Percentiles rank a stretch among this genome's conserved stretches.
phyloP scores from a whole-genome alignment of 2,329 filamentous ascomycete species.

The Drechmeria coniospora region DNA sequence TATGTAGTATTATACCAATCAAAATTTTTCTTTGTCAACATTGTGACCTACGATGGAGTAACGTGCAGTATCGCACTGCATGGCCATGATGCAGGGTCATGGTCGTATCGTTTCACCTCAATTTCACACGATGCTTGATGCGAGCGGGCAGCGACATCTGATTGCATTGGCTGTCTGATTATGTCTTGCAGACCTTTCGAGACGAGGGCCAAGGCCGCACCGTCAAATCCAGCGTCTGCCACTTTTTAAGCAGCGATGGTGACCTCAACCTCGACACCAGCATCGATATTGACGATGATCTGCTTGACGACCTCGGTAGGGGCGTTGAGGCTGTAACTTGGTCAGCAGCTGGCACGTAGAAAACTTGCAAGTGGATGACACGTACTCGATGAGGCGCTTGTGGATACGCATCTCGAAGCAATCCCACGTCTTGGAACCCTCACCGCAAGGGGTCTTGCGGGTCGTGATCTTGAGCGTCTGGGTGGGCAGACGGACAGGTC shows the following conservation, averaged over 20 bases:
- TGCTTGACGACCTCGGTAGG: constrained; percentile 96
- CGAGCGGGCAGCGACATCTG: too few relatives aligned
- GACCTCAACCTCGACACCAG: constrained; percentile 84
- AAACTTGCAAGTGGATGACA: constrained; percentile 9
- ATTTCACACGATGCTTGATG: too few relatives aligned
- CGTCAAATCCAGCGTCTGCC: neutral
- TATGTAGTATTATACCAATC: too few relatives aligned
- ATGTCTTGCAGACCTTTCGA: too few relatives aligned
- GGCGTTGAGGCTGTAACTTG: constrained; percentile 58
- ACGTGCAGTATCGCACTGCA: too few relatives aligned
- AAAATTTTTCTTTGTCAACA: too few relatives aligned
- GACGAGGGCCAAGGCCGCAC: neutral
- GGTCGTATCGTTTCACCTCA: too few relatives aligned
- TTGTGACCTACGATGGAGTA: too few relatives aligned
- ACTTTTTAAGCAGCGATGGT: constrained; percentile 65
- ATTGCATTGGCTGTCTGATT: too few relatives aligned
- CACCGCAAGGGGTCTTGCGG: constrained; percentile 98
- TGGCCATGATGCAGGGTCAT: too few relatives aligned
- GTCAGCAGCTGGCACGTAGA: constrained; percentile 5
- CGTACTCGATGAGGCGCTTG: constrained; percentile 91
- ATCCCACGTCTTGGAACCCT: constrained; percentile 99
- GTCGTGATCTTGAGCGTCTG: constrained; percentile 95
- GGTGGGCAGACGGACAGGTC: constrained; percentile 92
- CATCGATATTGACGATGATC: constrained; percentile 93
- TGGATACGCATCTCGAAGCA: constrained; percentile 98